phyloP scores from a whole-genome alignment of 2,329 filamentous ascomycete genomes.

The Claviceps quebecensis region DNA sequence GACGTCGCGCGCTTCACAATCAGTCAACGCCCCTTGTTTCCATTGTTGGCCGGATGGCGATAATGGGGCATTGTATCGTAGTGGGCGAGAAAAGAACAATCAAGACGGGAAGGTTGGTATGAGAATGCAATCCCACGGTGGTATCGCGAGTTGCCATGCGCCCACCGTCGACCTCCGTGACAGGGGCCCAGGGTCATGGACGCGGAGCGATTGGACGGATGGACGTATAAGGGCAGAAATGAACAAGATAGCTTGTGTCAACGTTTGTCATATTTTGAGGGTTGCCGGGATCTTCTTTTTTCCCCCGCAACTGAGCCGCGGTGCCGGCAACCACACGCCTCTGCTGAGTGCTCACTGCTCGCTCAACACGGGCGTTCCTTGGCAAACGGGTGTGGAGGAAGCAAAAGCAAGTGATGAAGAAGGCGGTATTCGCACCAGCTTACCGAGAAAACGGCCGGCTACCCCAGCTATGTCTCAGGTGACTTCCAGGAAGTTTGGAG shows the following conservation, averaged over 20 bases:
- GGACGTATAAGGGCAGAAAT: background rate
- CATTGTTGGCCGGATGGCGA: background rate
- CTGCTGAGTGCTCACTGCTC: background rate
- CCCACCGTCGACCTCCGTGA: background rate
- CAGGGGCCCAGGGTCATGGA: background rate
- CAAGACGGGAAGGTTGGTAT: background rate
- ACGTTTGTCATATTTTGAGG: constrained; percentile 2
- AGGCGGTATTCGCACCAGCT: constrained; percentile 1
- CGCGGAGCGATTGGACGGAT: background rate
- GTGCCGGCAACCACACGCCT: background rate
- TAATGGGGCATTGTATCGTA: background rate
- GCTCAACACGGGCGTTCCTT: background rate
- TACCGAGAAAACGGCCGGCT: constrained; percentile 1
- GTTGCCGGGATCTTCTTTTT: background rate
- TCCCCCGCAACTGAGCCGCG: background rate
- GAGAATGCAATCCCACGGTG: background rate
- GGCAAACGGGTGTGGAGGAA: background rate
- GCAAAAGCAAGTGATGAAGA: background rate
- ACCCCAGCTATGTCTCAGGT: constrained; percentile 6
- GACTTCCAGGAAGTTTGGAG: constrained; percentile 7
- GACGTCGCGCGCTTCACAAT: background rate
- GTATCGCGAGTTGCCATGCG: background rate
- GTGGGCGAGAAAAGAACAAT: background rate
- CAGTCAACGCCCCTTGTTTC: background rate
- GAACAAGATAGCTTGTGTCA: background rate